A percentile compares a stretch with the other conserved stretches of the same genome.
These are phyloP conservation scores for Pseudonitzschia multistriata DNA, from an alignment of 108 stramenopile genomes.

Conservation along the genomic window DNA sequence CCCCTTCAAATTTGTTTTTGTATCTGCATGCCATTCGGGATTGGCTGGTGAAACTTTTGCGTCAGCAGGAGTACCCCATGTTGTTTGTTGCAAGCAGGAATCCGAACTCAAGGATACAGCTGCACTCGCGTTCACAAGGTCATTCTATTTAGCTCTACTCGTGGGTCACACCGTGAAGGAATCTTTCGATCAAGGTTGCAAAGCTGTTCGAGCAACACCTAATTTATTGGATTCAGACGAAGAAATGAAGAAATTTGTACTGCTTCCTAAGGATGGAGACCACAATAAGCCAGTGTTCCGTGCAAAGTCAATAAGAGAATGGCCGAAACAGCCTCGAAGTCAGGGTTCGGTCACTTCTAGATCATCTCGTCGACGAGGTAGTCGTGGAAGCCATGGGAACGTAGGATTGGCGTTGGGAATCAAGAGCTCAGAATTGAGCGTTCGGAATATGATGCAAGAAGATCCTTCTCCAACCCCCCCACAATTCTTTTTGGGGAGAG, in stretches of 20 bases:
- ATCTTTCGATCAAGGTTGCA: constrained; percentile 83
- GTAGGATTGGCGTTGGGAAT: constrained; percentile 20
- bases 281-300: constrained; percentile 80
- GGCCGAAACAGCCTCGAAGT: constrained; percentile 42
- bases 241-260: constrained; percentile 80
- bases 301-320: constrained; percentile 54
- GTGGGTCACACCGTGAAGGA: constrained; percentile 77
- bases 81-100: constrained; percentile 88
- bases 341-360: constrained; percentile 12
- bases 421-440: constrained; percentile 39
- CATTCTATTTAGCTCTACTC: constrained; percentile 78
- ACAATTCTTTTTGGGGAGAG: constrained; percentile 78
- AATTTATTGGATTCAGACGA: constrained; percentile 56
- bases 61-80: constrained; percentile 90
- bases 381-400: constrained; percentile 18
- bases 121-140: constrained; percentile 79
- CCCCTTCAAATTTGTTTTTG: constrained; percentile 91
- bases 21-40: constrained; percentile 89
- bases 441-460: constrained; percentile 55
- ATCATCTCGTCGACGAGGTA: constrained; percentile 18
- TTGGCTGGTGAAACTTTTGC: constrained; percentile 86
- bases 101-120: constrained; percentile 83
- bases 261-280: constrained; percentile 79
- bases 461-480: constrained; percentile 77
- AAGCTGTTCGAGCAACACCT: constrained; percentile 74